Evolutionary conservation across 2,329 filamentous ascomycete species (phyloP).

Genomic region (Rhytidhysteron rufulum): DNA sequence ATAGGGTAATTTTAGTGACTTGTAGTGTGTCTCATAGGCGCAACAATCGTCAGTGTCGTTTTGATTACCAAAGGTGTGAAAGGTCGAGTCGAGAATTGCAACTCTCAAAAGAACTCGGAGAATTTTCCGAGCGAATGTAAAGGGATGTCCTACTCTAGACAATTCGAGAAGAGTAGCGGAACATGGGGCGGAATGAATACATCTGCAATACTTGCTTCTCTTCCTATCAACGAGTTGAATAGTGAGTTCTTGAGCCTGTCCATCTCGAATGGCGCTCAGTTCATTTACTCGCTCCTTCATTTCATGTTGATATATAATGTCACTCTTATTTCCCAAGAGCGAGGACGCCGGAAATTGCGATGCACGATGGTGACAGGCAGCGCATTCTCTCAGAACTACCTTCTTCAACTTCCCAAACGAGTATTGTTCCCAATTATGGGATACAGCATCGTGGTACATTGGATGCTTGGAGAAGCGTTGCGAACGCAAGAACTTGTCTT

Average conservation of each 20-base stretch:
- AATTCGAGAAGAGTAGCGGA: constrained; percentile 15
- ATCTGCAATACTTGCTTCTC: constrained; percentile 10
- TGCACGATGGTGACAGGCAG: constrained; percentile 25
- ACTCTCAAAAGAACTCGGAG: no score
- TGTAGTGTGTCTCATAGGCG: no score
- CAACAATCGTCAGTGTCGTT: no score
- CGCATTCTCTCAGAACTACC: constrained; percentile 23
- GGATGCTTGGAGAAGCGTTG: constrained; percentile 29
- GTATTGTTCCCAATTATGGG: constrained; percentile 27
- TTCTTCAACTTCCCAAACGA: constrained; percentile 27
- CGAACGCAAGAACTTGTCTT: constrained; percentile 25
- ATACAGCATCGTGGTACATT: constrained; percentile 25
- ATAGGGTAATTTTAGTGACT: constrained; percentile 15
- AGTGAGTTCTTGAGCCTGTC: constrained; percentile 21
- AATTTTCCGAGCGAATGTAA: no score
- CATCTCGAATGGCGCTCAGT: constrained; percentile 13
- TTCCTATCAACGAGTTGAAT: constrained; percentile 14
- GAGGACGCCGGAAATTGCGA: constrained; percentile 17
- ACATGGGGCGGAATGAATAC: constrained; percentile 24
- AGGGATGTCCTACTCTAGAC: no score
- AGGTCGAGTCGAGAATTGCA: no score
- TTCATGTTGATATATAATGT: constrained; percentile 30
- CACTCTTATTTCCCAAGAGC: constrained; percentile 20
- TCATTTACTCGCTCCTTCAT: constrained; percentile 28
- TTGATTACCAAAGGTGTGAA: no score